Evolutionary conservation across 768 basidiomycete genomes (phyloP).

Genomic region (Mycena rebaudengoi): DNA sequence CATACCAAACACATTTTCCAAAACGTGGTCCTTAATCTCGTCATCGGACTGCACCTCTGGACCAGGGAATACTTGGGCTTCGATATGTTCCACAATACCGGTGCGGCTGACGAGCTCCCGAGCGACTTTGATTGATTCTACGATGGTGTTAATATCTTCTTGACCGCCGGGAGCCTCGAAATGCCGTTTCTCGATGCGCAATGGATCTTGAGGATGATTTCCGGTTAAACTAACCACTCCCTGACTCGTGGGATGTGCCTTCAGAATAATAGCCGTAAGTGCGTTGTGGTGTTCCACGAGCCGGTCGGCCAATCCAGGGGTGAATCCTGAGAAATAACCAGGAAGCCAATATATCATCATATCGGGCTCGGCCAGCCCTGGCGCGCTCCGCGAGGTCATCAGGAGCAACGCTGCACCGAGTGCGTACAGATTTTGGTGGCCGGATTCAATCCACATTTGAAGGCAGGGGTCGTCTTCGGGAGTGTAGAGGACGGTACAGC

Average conservation of each 20-base stretch:
- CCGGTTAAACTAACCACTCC: constrained; percentile 38
- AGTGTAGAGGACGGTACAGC: constrained; percentile 28
- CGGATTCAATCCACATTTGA: constrained; percentile 25
- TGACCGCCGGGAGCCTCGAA: constrained; percentile 34
- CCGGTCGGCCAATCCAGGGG: constrained; percentile 33
- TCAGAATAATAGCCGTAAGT: constrained; percentile 34
- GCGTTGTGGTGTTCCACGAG: constrained; percentile 30
- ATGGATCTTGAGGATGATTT: constrained; percentile 36
- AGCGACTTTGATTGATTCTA: constrained; percentile 34
- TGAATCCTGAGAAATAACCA: constrained; percentile 35
- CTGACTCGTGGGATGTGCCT: constrained; percentile 34
- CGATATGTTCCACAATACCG: constrained; percentile 25
- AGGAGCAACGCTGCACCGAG: constrained; percentile 30
- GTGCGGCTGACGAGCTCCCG: constrained; percentile 24
- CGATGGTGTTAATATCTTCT: constrained; percentile 33
- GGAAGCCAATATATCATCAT: constrained; percentile 35
- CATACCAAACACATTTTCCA: constrained; percentile 34
- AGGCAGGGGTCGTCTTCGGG: constrained; percentile 38
- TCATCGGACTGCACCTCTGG: constrained; percentile 29
- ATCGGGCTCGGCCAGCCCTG: constrained; percentile 31
- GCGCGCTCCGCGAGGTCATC: constrained; percentile 28
- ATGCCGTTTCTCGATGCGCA: constrained; percentile 37
- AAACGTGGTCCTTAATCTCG: constrained; percentile 34
- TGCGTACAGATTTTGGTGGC: constrained; percentile 35
- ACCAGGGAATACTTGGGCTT: constrained; percentile 32